Evolutionary conservation across 108 stramenopile species (phyloP).

Genomic region (Cyclotella kingstonii): DNA sequence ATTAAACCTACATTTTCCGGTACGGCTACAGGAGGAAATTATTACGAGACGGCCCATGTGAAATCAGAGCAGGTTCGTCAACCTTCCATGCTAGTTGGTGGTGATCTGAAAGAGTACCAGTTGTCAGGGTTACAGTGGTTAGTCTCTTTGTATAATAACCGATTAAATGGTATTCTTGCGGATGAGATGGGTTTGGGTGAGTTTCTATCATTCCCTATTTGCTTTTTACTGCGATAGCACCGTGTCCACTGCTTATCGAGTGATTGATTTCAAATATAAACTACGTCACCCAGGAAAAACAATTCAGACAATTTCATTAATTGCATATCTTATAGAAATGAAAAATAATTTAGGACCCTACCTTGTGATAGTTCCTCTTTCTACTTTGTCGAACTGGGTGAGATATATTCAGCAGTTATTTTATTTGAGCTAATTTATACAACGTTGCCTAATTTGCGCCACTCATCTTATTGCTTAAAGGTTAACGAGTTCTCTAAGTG

Average conservation of each 20-base stretch:
- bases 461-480: background rate
- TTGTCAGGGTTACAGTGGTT: conserved; percentile 95
- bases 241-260: background rate
- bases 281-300: conserved; percentile 78
- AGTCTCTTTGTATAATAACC: conserved; percentile 90
- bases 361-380: conserved; percentile 90
- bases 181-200: conserved; percentile 77
- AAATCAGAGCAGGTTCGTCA: conserved; percentile 77
- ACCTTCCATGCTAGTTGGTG: conserved; percentile 73
- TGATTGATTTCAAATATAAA: conserved; percentile 7
- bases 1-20: conserved; percentile 27
- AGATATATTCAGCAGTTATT: background rate
- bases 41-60: conserved; percentile 81
- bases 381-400: conserved; percentile 87
- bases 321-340: conserved; percentile 86
- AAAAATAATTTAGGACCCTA: conserved; percentile 81
- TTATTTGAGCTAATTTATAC: too few relatives aligned
- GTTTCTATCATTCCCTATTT: background rate
- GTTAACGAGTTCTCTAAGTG: conserved; percentile 81
- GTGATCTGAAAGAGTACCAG: conserved; percentile 95
- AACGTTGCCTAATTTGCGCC: too few relatives aligned
- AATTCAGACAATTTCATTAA: conserved; percentile 91
- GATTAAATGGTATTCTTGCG: conserved; percentile 75
- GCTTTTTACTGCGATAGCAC: background rate
- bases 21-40: conserved; percentile 54